These are phyloP conservation scores for Neofusicoccum laricinum DNA, from an alignment of 2,329 filamentous ascomycete genomes.

Conservation along the genomic window DNA sequence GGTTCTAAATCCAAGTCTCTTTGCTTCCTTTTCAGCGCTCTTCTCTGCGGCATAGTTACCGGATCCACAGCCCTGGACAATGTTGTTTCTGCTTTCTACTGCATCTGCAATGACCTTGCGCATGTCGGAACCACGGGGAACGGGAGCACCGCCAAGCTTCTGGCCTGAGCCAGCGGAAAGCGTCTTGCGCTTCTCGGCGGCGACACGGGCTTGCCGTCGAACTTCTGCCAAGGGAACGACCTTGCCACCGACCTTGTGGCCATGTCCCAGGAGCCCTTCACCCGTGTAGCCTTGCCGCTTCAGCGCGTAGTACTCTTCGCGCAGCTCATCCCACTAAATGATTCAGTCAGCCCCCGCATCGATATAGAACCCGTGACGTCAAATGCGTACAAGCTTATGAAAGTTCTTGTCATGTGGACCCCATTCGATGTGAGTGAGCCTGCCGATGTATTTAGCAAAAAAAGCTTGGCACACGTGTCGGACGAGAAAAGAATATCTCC, in stretches of 20 bases:
- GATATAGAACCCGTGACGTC: too few relatives aligned
- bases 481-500: neutral
- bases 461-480: neutral
- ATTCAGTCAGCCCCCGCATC: neutral
- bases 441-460: slow-evolving; percentile 21
- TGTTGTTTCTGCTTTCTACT: slow-evolving; percentile 62
- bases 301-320: slow-evolving; percentile 78
- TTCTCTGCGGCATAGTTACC: slow-evolving; percentile 64
- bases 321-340: slow-evolving; percentile 71
- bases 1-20: slow-evolving; percentile 70
- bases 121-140: slow-evolving; percentile 63
- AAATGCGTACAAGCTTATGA: slow-evolving; percentile 57
- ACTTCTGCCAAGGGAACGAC: slow-evolving; percentile 68
- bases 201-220: slow-evolving; percentile 67
- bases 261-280: slow-evolving; percentile 78
- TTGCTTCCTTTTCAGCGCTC: slow-evolving; percentile 63
- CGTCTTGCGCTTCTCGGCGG: slow-evolving; percentile 67
- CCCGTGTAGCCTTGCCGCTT: slow-evolving; percentile 82
- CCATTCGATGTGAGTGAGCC: slow-evolving; percentile 78
- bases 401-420: slow-evolving; percentile 82
- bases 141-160: slow-evolving; percentile 64
- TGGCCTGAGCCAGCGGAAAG: slow-evolving; percentile 64
- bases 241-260: slow-evolving; percentile 68
- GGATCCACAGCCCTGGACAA: slow-evolving; percentile 72
- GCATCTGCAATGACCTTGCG: slow-evolving; percentile 70